phyloP scores from a whole-genome alignment of 371 early-diverging fungal genomes.

The Rhizopus delemar region DNA sequence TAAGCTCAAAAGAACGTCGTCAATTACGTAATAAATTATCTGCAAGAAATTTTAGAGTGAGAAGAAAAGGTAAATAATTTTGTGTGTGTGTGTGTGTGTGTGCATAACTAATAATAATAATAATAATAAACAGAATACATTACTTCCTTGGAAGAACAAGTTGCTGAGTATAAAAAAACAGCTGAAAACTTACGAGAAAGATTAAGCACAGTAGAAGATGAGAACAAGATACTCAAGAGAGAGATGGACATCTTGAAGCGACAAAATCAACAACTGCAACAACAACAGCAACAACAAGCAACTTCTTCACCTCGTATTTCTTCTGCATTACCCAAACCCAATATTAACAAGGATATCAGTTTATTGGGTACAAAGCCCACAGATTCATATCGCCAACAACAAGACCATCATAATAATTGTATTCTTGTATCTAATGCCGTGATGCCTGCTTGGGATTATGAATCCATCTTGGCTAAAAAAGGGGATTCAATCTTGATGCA shows the following conservation, averaged over 20 bases:
- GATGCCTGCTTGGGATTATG: conserved; percentile 50
- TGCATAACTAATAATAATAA: background rate
- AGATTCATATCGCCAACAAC: conserved; percentile 51
- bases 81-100: background rate
- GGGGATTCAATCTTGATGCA: conserved; percentile 9
- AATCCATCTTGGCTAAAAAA: conserved; percentile 28
- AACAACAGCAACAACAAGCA: conserved; percentile 2
- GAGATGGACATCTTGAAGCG: conserved; percentile 53
- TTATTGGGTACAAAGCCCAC: conserved; percentile 46
- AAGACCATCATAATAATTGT: conserved; percentile 22
- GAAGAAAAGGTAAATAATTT: conserved; percentile 74
- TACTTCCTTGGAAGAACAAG: conserved; percentile 74
- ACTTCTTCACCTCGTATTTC: conserved; percentile 40
- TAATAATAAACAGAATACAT: conserved; percentile 67
- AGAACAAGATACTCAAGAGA: conserved; percentile 58
- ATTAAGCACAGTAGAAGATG: conserved; percentile 51
- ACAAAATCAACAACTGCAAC: conserved; percentile 38
- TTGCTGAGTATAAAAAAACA: conserved; percentile 65
- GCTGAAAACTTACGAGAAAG: conserved; percentile 51
- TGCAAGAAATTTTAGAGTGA: conserved; percentile 84
- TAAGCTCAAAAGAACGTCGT: conserved; percentile 82
- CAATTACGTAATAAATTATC: conserved; percentile 88
- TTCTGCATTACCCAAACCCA: conserved; percentile 41
- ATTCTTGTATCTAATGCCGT: conserved; percentile 53
- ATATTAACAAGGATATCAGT: conserved; percentile 51